Evolutionary conservation across 2,329 filamentous ascomycete species (phyloP), one percentile per base, ranked within the genome.

Genomic region (Cladosporium cucumerinum): DNA sequence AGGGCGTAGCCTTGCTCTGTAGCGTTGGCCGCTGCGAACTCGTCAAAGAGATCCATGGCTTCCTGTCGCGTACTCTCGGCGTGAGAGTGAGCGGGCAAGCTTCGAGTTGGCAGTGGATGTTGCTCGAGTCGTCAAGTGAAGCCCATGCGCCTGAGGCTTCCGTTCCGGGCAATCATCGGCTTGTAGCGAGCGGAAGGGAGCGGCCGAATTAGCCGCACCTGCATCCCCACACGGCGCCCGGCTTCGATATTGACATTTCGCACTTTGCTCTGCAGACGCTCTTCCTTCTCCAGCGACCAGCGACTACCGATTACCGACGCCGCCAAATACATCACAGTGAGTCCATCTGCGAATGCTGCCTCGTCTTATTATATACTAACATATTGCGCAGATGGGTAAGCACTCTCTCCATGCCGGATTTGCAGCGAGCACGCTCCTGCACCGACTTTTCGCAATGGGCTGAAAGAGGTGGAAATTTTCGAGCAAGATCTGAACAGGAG

Each of bases 1-100:
- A 98, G 85, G 57, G 83, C 82, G 72, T 90, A 89, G 66, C 93
- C 93, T 74, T 91, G 86, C 64, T 84, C 82, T 32, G 80, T 77
- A 57, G 81, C 77, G 72, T 93, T 85, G 46, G 91, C 91, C 65
- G 85, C 80, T 63, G 85, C 86, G 76, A 97, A 96, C 66, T 91
- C 87, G 49, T 82, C 80, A 72, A 96, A 90, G 60, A 95, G 80
- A 73, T 93, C 87, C 92, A 96, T 72, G 51, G 21, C 57, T 52
- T 12, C 49, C 18, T 28, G 3, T 54, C 18, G 25, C 12, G 26
- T 32, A 32, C n/a, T 46, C 39, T 46, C 39, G 10, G 51, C 26
- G 51, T 54, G 51, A 54, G 51, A 30, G 18, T 21, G 16, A n/a
- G 28, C 26, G 18, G 21, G 18, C 30, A 18, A 28, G 51, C 26